Base-by-base conservation (phyloP, 257 asterid species). In the Solanum chiquidenum region DNA sequence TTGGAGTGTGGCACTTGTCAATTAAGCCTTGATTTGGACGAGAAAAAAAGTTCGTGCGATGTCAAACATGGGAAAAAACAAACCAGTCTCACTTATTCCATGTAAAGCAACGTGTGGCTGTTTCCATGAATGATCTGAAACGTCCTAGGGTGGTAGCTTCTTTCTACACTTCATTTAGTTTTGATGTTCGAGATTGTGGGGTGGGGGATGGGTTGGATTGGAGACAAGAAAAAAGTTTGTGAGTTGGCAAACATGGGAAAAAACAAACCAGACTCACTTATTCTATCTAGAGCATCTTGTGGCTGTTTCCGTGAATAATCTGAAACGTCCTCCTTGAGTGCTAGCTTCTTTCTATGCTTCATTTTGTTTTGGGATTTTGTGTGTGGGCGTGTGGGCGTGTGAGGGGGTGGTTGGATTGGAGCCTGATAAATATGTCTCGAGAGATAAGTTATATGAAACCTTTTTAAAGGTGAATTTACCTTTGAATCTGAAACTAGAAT, bases 1-100 rank as follows among this genome's bases (percentile, higher is more conserved):
- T 42, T 80, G 27, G 40, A 29, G 23, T 80, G 85, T 80, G 68
- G 33, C 84, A 25, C 62, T 79, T 74, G 82, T 74, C 82, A 74
- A 74, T 0, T 0, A 74, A 74, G 18, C 49, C 79, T 72, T 72
- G 79, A 72, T 72, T 72, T 33, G 42, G 16, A 74, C 9, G 13
- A 35, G 49, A 10, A 14, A 5, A 40, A 38, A 13, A 25, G n/a
- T 79, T 74, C 0, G 5, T 74, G 82, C 10, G 83, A 37, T 75
- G 83, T 9, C 83, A 75, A 9, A 37, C 31, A 20, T 74, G 82
- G 11, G 6, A 75, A 75, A 21, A 74, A 34, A 34, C 2, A 20
- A 73, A 34, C 33, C 33, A 37, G 83, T 23, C 33, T 37, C 55
- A 23, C 18, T 37, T 75, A 37, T 37, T 75, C 55, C 23, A 11